Evolutionary conservation across 768 basidiomycete genomes (phyloP).

Genomic region (Kwoniella botswanensis): DNA sequence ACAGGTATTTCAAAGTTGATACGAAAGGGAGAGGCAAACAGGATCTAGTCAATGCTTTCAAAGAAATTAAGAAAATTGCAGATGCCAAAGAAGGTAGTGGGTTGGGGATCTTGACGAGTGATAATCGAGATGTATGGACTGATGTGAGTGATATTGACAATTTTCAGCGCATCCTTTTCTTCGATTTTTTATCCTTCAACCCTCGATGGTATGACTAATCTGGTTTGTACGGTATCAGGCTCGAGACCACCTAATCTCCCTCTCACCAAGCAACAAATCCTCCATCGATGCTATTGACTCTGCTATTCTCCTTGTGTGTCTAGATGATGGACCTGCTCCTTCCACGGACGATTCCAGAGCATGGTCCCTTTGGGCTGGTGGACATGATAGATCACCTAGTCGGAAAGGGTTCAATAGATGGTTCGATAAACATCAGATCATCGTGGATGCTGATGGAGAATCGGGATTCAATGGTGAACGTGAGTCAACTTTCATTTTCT

Average conservation of each 20-base stretch:
- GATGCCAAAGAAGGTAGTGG: slow-evolving; percentile 65
- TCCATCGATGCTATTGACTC: slow-evolving; percentile 82
- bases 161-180: background rate
- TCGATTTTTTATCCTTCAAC: too few relatives aligned
- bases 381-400: slow-evolving; percentile 37
- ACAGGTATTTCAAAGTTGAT: slow-evolving; percentile 84
- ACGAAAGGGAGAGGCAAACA: slow-evolving; percentile 68
- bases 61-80: slow-evolving; percentile 82
- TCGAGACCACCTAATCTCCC: slow-evolving; percentile 70
- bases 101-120: slow-evolving; percentile 81
- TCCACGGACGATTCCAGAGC: slow-evolving; percentile 76
- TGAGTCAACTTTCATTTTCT: slow-evolving; percentile 6
- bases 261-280: slow-evolving; percentile 70
- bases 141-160: slow-evolving; percentile 63
- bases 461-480: slow-evolving; percentile 97
- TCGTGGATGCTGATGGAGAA: slow-evolving; percentile 93
- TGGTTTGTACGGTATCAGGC: slow-evolving; percentile 59
- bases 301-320: slow-evolving; percentile 81
- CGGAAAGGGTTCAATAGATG: slow-evolving; percentile 86
- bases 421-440: slow-evolving; percentile 95
- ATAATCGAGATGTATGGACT: slow-evolving; percentile 89
- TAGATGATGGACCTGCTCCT: slow-evolving; percentile 78
- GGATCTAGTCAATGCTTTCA: slow-evolving; percentile 69
- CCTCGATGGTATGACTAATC: too few relatives aligned
- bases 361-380: slow-evolving; percentile 79